These are phyloP conservation scores for Mycena chlorophos DNA, from an alignment of 768 basidiomycete genomes.

Conservation along the genomic window DNA sequence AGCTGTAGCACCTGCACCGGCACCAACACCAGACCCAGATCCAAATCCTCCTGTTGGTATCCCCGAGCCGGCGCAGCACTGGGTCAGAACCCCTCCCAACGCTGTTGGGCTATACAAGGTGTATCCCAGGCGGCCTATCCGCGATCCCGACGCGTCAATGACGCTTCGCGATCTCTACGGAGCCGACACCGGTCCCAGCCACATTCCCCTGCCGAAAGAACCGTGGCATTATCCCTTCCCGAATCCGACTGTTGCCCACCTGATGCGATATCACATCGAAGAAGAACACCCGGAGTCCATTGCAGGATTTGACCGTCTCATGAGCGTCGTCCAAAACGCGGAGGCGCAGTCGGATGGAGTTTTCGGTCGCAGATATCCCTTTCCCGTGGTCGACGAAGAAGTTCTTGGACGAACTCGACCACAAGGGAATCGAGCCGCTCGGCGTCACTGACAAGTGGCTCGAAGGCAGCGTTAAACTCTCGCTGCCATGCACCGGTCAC, in stretches of 20 bases:
- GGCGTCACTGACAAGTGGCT: neutral
- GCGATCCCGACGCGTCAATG: constrained; percentile 2
- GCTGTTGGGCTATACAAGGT: constrained; percentile 4
- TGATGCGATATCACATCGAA: too few relatives aligned
- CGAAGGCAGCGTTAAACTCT: neutral
- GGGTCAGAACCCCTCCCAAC: neutral
- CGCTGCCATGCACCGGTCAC: neutral
- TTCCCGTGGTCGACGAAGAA: neutral
- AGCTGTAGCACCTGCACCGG: neutral
- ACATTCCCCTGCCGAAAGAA: neutral
- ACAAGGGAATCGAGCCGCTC: neutral
- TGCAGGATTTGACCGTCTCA: neutral
- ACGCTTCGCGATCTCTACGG: constrained; percentile 1
- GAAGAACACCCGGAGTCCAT: neutral
- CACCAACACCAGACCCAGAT: neutral
- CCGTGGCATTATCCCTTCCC: neutral
- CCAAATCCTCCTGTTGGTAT: neutral
- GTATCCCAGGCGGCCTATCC: neutral
- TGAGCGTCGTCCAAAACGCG: neutral
- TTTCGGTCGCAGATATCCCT: neutral
- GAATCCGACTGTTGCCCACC: neutral
- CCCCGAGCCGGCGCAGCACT: neutral
- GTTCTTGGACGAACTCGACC: neutral
- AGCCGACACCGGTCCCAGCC: neutral
- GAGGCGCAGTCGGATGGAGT: too few relatives aligned